phyloP scores from a whole-genome alignment of 2,329 filamentous ascomycete species.

The Exophiala sideris region DNA sequence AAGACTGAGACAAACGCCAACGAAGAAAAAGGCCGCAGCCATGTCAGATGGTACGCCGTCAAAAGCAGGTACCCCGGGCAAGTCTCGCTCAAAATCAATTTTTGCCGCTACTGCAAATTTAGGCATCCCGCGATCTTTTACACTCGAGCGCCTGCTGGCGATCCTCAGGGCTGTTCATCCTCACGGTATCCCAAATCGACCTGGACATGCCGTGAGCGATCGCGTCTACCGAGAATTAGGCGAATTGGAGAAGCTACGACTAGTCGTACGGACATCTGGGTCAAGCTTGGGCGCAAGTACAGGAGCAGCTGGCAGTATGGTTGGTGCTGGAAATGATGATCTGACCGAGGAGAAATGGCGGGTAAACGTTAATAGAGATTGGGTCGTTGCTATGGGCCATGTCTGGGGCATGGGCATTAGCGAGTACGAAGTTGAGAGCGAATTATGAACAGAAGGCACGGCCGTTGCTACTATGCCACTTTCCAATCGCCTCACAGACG shows the following conservation, averaged over 20 bases:
- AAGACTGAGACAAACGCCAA: conserved; percentile 36
- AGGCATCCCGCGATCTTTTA: conserved; percentile 34
- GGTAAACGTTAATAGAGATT: conserved; percentile 46
- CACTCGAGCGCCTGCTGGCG: conserved; percentile 45
- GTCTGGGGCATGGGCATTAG: conserved; percentile 40
- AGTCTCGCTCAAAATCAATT: conserved; percentile 28
- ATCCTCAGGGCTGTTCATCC: conserved; percentile 49
- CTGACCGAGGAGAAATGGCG: conserved; percentile 43
- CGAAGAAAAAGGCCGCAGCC: conserved; percentile 22
- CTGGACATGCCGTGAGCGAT: conserved; percentile 37
- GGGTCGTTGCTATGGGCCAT: conserved; percentile 45
- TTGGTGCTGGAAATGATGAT: conserved; percentile 35
- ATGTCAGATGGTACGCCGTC: conserved; percentile 8
- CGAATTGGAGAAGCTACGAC: conserved; percentile 44
- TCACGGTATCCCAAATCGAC: conserved; percentile 36
- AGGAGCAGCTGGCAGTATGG: conserved; percentile 36
- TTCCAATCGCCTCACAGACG: too few species aligned
- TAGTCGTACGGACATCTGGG: conserved; percentile 42
- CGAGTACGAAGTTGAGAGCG: conserved; percentile 40
- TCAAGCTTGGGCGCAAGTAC: conserved; percentile 13
- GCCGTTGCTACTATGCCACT: neutral
- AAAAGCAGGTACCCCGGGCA: conserved; percentile 30
- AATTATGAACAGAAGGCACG: conserved; percentile 2
- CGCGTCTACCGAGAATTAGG: conserved; percentile 45
- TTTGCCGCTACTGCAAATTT: conserved; percentile 10